Evolutionary conservation across 108 stramenopile species (phyloP).

Genomic region (Nannochloropsis gaditana): DNA sequence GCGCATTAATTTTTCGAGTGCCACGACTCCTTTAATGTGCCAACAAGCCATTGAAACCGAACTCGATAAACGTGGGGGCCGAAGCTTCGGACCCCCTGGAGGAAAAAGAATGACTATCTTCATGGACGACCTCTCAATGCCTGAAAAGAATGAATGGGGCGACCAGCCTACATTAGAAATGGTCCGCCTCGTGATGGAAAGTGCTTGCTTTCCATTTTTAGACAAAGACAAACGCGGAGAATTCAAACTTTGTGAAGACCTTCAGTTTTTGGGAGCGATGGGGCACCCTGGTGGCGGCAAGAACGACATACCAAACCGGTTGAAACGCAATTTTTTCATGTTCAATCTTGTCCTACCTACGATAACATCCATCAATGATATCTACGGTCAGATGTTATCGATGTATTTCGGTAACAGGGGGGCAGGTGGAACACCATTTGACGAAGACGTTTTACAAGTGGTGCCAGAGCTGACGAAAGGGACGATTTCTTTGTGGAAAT

Average conservation of each 20-base stretch:
- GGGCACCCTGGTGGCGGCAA: constrained; percentile 79
- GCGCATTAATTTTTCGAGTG: constrained; percentile 77
- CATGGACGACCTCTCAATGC: constrained; percentile 82
- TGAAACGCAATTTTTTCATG: constrained; percentile 83
- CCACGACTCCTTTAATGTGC: constrained; percentile 78
- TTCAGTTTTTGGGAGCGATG: constrained; percentile 78
- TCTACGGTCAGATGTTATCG: constrained; percentile 81
- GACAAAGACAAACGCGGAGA: constrained; percentile 87
- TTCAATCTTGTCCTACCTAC: constrained; percentile 79
- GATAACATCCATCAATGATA: constrained; percentile 81
- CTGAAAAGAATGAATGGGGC: constrained; percentile 77
- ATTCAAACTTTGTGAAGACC: constrained; percentile 77
- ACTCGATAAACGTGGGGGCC: constrained; percentile 79
- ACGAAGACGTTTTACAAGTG: constrained; percentile 52
- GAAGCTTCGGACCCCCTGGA: constrained; percentile 75
- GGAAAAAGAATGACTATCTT: constrained; percentile 86
- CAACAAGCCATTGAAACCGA: constrained; percentile 77
- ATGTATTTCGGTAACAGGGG: constrained; percentile 57
- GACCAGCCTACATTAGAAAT: constrained; percentile 83
- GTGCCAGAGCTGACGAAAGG: constrained; percentile 66
- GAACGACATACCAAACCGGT: constrained; percentile 80
- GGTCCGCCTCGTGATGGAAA: constrained; percentile 72
- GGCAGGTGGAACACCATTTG: not conserved
- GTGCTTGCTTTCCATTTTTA: constrained; percentile 75
- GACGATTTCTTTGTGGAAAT: constrained; percentile 70